Base-by-base conservation (phyloP, 2,329 filamentous ascomycete species). In the Cryoendolithus antarcticus region DNA sequence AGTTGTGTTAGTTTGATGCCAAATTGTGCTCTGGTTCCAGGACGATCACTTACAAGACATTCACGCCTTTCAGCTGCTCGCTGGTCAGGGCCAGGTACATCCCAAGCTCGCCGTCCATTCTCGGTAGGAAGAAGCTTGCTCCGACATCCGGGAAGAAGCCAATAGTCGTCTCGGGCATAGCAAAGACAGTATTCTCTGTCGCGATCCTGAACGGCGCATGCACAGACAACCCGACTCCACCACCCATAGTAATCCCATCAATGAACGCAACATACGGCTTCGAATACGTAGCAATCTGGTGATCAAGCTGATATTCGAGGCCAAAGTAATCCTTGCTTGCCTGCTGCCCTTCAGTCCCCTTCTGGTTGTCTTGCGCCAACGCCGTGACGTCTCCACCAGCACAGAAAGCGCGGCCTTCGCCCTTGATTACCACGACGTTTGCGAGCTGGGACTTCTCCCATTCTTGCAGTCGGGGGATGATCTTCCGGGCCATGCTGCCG, bases 71-170 rank as follows among this genome's bases (percentile, higher is more conserved):
- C 46, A 98, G 66, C 46, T 77, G 75, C 56, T 89, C 82, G 56
- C 86, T 91, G 6, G 91, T 98, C 47, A 98, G 70, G 12, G 86
- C 91, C 32, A 98, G 77, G 63, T 96, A 98, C 12, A 84, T 94
- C 41, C 91, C 91, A 40, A 93, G 64, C 43, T 78, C 69, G 36
- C 91, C 91, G 53, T 93, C 78, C 70, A 98, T 78, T 46, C 86
- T 75, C 10, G 91, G 85, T 38, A 98, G 71, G 71, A 96, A 96
- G 69, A 96, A 98, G 8, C 85, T 93, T 27, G 82, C 93, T 44
- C 91, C 91, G 35, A 98, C 91, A 56, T 98, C 93, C 5, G 93
- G 91, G 71, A 98, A 98, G 71, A 96, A 95, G 30, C 91, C 91
- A 56, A 98, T 98, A 6, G 78, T 93, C 3, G 91, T 98, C 67